Conservation (phyloP, 2,329 filamentous ascomycete genomes). For the Fusarium aywerte region DNA sequence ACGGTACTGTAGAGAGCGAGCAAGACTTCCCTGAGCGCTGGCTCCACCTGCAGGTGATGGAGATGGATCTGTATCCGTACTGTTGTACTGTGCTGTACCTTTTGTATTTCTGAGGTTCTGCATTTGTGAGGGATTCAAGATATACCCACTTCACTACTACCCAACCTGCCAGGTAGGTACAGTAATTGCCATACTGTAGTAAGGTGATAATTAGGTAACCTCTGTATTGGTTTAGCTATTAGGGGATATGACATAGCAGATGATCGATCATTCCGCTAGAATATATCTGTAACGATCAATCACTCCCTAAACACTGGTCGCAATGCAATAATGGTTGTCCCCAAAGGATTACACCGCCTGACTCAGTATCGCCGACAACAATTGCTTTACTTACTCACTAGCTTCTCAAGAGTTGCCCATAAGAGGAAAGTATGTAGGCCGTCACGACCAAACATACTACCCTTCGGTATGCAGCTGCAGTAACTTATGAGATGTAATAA, state of each 20-base stretch:
- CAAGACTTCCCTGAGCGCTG: not conserved
- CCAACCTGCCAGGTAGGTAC: not conserved
- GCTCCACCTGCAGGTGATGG: slow-evolving; percentile 16
- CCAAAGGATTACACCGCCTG: not conserved
- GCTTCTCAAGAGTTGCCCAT: slow-evolving; percentile 24
- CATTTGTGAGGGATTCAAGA: not conserved
- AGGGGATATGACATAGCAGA: not conserved
- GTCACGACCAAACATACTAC: not conserved
- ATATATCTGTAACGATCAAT: not conserved
- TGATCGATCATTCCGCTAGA: not conserved
- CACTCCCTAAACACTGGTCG: not conserved
- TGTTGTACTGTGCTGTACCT: not conserved
- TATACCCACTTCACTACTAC: not conserved
- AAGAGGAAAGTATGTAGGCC: slow-evolving; percentile 18
- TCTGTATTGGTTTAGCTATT: too few species aligned
- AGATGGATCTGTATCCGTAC: not conserved
- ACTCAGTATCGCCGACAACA: slow-evolving; percentile 26
- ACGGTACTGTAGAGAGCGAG: too few species aligned
- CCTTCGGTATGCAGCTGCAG: not conserved
- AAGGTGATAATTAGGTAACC: too few species aligned
- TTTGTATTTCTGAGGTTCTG: not conserved
- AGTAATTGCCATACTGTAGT: not conserved
- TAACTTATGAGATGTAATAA: not conserved
- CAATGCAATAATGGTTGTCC: not conserved
- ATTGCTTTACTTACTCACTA: slow-evolving; percentile 15